These are phyloP conservation scores for Saccharomyces uvarum DNA, from an alignment of 1,139 yeast species.

Conservation along the genomic window DNA sequence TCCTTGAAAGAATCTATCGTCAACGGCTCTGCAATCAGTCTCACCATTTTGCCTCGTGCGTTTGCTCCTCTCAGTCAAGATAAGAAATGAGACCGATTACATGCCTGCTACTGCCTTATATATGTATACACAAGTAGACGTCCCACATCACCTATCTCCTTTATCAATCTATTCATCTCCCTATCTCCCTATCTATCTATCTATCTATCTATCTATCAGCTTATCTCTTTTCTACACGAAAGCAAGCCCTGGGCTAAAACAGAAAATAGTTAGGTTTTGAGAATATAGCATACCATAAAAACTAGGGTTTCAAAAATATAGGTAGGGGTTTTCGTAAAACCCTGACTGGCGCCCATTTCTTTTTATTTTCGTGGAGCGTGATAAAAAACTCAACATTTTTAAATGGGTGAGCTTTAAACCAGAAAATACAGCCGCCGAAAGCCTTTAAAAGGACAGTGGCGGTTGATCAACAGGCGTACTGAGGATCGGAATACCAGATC, in stretches of 20 bases:
- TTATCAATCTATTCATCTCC: not conserved
- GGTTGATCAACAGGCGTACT: not conserved
- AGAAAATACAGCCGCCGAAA: slow-evolving; percentile 1
- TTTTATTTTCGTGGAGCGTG: not conserved
- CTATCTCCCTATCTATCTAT: not conserved
- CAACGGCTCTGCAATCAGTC: slow-evolving; percentile 28
- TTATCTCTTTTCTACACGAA: not conserved
- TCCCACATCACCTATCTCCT: not conserved
- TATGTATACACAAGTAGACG: not conserved
- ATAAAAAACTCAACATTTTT: not conserved
- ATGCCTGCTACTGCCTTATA: not conserved
- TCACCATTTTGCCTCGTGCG: not conserved
- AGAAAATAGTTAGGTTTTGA: not conserved
- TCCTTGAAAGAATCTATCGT: slow-evolving; percentile 43
- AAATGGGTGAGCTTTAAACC: not conserved
- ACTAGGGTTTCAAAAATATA: not conserved
- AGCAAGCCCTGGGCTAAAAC: not conserved
- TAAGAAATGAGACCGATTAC: not conserved
- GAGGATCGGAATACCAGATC: not conserved
- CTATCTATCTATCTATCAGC: not conserved
- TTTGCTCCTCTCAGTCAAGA: not conserved
- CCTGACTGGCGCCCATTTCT: not conserved
- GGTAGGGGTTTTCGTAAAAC: not conserved
- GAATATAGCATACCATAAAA: too few relatives aligned
- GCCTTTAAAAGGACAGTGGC: not conserved